Conservation (phyloP, 106 monocot genomes). For the Dactylorhiza incarnata region DNA sequence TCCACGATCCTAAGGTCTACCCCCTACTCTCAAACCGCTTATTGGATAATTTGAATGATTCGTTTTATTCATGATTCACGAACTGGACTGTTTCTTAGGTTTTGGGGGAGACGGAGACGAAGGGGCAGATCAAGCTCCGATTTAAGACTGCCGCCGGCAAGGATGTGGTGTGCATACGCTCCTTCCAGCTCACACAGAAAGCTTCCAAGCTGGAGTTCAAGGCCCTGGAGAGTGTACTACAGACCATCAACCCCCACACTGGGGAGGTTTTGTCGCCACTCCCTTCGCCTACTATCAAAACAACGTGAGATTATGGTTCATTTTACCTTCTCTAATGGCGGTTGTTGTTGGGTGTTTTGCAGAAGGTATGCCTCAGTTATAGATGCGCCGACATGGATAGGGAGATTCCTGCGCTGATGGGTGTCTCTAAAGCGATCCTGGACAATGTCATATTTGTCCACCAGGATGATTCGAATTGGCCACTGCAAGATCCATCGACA, state of each 20-base stretch:
- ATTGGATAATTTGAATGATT: background rate
- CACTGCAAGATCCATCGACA: conserved; percentile 90
- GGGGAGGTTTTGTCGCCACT: conserved; percentile 49
- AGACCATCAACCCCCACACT: conserved; percentile 92
- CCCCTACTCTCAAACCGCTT: background rate
- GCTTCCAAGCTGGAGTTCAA: conserved; percentile 99
- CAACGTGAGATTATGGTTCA: background rate
- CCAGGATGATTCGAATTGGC: conserved; percentile 99
- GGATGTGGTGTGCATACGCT: conserved; percentile 96
- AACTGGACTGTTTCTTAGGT: conserved; percentile 3
- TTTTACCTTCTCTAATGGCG: background rate
- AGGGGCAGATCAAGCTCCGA: conserved; percentile 92
- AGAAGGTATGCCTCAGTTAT: conserved; percentile 99
- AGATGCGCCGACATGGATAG: conserved; percentile 99
- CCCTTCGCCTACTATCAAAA: background rate
- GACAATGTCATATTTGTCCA: conserved; percentile 99
- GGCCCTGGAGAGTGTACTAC: conserved; percentile 97
- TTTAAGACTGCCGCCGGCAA: conserved; percentile 96
- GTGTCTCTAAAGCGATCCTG: conserved; percentile 90
- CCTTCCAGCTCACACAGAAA: conserved; percentile 99
- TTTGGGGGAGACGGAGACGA: conserved; percentile 91
- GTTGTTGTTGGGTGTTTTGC: conserved; percentile 7
- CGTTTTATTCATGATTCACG: background rate
- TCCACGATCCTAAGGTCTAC: conserved; percentile 93
- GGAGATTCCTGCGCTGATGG: conserved; percentile 94